Evolutionary conservation across 805 yeast genomes (phyloP).

Genomic region (Ogataea trehaloabstinens): DNA sequence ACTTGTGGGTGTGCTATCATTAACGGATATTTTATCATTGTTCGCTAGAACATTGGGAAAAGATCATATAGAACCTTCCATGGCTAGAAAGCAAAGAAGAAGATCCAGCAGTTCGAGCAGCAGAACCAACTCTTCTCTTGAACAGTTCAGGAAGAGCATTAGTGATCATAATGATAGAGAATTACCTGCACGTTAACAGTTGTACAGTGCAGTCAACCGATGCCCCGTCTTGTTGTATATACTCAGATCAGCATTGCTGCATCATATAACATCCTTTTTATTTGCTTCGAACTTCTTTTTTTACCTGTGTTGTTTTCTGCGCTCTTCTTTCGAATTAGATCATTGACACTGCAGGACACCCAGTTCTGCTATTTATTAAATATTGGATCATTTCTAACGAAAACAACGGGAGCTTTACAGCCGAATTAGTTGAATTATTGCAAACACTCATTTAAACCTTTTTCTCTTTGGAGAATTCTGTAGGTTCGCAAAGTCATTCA

Average conservation of each 20-base stretch:
- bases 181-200: neutral
- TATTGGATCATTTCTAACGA: neutral
- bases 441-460: neutral
- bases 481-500: neutral
- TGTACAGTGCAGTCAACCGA: too few species aligned
- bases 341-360: neutral
- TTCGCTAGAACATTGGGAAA: constrained; percentile 75
- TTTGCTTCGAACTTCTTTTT: too few species aligned
- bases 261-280: too few species aligned
- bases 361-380: neutral
- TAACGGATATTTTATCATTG: constrained; percentile 84
- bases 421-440: neutral
- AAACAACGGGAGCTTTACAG: too few species aligned
- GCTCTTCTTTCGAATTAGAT: neutral
- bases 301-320: too few species aligned
- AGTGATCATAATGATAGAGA: constrained; percentile 34
- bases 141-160: constrained; percentile 43
- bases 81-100: constrained; percentile 87
- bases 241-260: neutral
- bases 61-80: constrained; percentile 70
- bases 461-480: neutral
- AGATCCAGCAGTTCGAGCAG: constrained; percentile 47
- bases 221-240: neutral
- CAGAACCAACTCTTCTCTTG: constrained; percentile 37
- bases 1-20: constrained; percentile 84